A percentile compares a stretch with the other conserved stretches of the same genome.
Evolutionary conservation across 768 basidiomycete species (phyloP).

Genomic region (Calvatia gigantea): DNA sequence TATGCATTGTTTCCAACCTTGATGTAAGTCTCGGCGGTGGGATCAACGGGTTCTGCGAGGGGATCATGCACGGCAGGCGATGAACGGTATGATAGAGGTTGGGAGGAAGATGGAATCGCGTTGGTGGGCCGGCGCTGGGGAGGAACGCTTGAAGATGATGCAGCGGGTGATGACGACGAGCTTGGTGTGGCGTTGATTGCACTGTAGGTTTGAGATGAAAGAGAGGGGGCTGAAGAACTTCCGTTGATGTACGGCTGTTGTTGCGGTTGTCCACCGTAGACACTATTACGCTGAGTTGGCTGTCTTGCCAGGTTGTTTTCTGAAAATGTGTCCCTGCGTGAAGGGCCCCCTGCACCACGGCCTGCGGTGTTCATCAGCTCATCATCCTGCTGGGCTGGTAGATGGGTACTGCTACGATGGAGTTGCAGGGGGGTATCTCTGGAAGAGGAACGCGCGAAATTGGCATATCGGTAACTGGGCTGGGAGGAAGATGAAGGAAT

Average conservation of each 20-base stretch:
- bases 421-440: slow-evolving; percentile 27
- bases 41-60: slow-evolving; percentile 58
- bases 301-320: slow-evolving; percentile 26
- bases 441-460: slow-evolving; percentile 45
- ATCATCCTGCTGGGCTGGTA: slow-evolving; percentile 35
- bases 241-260: slow-evolving; percentile 30
- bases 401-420: slow-evolving; percentile 8
- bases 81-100: slow-evolving; percentile 14
- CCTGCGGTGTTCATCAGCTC: slow-evolving; percentile 60
- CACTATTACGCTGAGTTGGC: slow-evolving; percentile 26
- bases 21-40: slow-evolving; percentile 62
- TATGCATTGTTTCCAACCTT: slow-evolving; percentile 68
- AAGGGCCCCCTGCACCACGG: slow-evolving; percentile 51
- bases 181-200: slow-evolving; percentile 9
- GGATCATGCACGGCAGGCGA: background rate
- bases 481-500: slow-evolving; percentile 57
- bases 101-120: slow-evolving; percentile 19
- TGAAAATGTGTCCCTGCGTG: slow-evolving; percentile 33
- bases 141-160: slow-evolving; percentile 19
- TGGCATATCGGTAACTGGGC: slow-evolving; percentile 53
- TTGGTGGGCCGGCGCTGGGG: slow-evolving; percentile 23
- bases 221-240: slow-evolving; percentile 4
- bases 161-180: slow-evolving; percentile 15
- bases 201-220: slow-evolving; percentile 9
- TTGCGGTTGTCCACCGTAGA: slow-evolving; percentile 15